Evolutionary conservation across 805 yeast species (phyloP), one percentile per base, ranked within the genome.

Genomic region (Saturnispora bothae): DNA sequence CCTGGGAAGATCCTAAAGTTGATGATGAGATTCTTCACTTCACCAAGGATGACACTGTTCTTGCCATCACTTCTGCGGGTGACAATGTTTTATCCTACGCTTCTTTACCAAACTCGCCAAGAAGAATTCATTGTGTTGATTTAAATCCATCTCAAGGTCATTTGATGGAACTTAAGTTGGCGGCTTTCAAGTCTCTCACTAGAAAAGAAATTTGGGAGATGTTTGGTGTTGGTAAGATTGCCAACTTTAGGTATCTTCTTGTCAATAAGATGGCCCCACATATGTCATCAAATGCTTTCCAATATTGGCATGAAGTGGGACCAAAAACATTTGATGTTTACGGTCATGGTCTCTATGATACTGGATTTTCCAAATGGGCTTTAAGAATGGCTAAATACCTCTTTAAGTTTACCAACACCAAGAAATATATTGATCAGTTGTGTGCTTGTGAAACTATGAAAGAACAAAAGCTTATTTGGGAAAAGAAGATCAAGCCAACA

Each of bases 1-100:
- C 94, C 5, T 83, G 94, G 94, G 94, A 83, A 59, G 94, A 83
- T 53, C 94, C 94, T 22, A 68, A 80, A 40, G 92, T 81, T 60
- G 94, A 83, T 61, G 71, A 73, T 43, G 67, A 67, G 35, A 78
- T 83, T 40, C 65, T 83, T 48, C 69, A 76, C 31, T 64, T 83
- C 49, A 63, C 66, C 23, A 59, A 74, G 12, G 66, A 69, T 22
- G 94, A 83, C 52, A 78, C 84, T 1, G 83, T 83, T 3, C 65
- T 83, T 48, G 88, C 89, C 17, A 83, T 83, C 40, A 83, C 94
- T 4, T 81, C 89, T 31, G 94, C 94, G 4, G 92, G 92, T 46
- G 94, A 83, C 60, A 83, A 83, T 53, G 65, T 83, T 44, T 65
- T 83, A 47, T 69, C 83, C 13, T 83, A 83, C 54, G 88, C 92